Evolutionary conservation across 1,139 yeast genomes (phyloP).

Genomic region (Arxiozyma heterogenica): DNA sequence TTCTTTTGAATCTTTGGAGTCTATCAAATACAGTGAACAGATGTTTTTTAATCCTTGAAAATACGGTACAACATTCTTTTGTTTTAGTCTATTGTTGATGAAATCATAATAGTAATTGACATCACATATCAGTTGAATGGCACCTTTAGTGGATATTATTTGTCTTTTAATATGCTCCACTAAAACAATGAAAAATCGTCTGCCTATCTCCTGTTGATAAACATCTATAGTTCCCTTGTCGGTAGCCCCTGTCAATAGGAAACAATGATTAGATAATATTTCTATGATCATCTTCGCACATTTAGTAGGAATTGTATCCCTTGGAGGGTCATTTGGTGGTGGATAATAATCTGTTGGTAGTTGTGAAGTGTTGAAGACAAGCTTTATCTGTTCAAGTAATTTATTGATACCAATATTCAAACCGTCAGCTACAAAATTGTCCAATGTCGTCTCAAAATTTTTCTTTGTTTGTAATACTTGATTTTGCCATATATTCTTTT

Average conservation of each 20-base stretch:
- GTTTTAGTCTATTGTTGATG: slow-evolving; percentile 50
- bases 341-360: slow-evolving; percentile 43
- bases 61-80: slow-evolving; percentile 62
- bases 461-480: slow-evolving; percentile 76
- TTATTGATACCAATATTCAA: slow-evolving; percentile 84
- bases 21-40: slow-evolving; percentile 72
- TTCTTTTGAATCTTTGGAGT: slow-evolving; percentile 66
- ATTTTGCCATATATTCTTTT: slow-evolving; percentile 67
- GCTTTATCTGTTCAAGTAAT: slow-evolving; percentile 65
- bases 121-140: slow-evolving; percentile 66
- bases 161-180: slow-evolving; percentile 66
- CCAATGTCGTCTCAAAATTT: slow-evolving; percentile 69
- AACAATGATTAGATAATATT: slow-evolving; percentile 64
- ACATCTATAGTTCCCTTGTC: slow-evolving; percentile 85
- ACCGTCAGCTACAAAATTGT: slow-evolving; percentile 87
- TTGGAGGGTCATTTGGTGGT: slow-evolving; percentile 6
- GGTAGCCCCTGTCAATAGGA: slow-evolving; percentile 69
- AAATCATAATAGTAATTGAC: slow-evolving; percentile 71
- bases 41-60: slow-evolving; percentile 77
- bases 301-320: slow-evolving; percentile 52
- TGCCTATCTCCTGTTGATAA: slow-evolving; percentile 88
- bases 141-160: slow-evolving; percentile 71
- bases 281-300: slow-evolving; percentile 59
- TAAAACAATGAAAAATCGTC: slow-evolving; percentile 67
- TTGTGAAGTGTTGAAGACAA: slow-evolving; percentile 42